Percentiles rank a stretch among this genome's conserved stretches.
Evolutionary conservation across 352 stramenopile species (phyloP).

Genomic region (Saprolegnia parasitica): DNA sequence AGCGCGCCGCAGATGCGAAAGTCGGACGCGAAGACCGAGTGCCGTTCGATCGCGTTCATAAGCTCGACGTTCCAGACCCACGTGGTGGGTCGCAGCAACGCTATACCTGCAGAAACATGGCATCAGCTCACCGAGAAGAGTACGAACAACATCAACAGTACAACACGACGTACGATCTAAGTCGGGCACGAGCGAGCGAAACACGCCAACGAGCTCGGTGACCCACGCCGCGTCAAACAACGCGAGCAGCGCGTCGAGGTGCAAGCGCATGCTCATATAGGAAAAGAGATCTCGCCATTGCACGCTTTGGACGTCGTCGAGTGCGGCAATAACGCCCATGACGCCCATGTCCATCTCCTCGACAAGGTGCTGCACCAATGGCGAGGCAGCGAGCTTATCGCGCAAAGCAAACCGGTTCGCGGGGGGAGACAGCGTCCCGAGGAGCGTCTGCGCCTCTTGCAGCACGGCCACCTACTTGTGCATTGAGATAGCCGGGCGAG

Average conservation of each 20-base stretch:
- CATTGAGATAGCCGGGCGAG: too few species aligned
- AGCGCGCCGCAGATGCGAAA: slow-evolving; percentile 11
- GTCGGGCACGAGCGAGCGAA: slow-evolving; percentile 3
- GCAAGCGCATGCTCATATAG: slow-evolving; percentile 14
- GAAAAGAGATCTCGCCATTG: slow-evolving; percentile 20
- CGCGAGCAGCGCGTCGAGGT: neutral
- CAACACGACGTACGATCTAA: neutral
- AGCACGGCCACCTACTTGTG: slow-evolving; percentile 24
- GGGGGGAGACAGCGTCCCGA: neutral
- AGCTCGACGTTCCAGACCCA: slow-evolving; percentile 22
- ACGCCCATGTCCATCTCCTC: neutral
- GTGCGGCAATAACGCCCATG: neutral
- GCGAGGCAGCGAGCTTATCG: slow-evolving; percentile 7
- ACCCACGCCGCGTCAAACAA: neutral
- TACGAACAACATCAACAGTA: neutral
- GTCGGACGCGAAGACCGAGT: neutral
- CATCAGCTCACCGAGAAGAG: neutral
- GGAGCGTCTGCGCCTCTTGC: slow-evolving; percentile 9
- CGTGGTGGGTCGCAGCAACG: neutral
- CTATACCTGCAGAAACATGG: neutral
- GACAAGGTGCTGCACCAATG: neutral
- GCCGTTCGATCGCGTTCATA: neutral
- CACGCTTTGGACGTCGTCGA: neutral
- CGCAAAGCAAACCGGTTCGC: slow-evolving; percentile 19
- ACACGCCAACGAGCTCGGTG: neutral